These are phyloP conservation scores for Penicillium malachiteum DNA, from an alignment of 495 filamentous ascomycete species.

Conservation along the genomic window DNA sequence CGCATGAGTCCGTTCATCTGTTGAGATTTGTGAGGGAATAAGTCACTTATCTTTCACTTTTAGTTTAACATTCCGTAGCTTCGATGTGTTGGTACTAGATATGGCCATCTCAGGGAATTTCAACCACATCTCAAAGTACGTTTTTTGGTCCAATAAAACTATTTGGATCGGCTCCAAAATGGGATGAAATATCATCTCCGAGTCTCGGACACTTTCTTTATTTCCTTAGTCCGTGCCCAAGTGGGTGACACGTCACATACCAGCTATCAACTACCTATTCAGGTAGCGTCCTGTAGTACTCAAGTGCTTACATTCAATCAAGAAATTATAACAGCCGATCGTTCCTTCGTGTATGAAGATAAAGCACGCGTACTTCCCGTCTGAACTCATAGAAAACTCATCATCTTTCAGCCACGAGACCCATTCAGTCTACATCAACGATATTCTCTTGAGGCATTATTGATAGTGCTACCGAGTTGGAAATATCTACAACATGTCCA, in stretches of 20 bases:
- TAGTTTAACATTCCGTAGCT: constrained; percentile 1
- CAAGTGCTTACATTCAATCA: constrained; percentile 1
- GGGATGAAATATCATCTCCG: constrained; percentile 4
- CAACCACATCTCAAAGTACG: constrained; percentile 2
- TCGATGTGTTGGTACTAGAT: constrained; percentile 5
- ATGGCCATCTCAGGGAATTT: constrained; percentile 7
- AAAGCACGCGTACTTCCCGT: constrained; percentile 5
- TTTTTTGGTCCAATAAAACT: constrained; percentile 3
- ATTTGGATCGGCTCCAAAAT: constrained; percentile 4
- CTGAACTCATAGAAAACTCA: constrained; percentile 5
- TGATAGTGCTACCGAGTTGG: constrained; percentile 1
- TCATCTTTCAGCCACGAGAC: constrained; percentile 5
- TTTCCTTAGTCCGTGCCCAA: constrained; percentile 1
- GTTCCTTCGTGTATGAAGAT: constrained; percentile 7
- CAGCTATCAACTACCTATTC: constrained; percentile 1
- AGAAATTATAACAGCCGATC: constrained; percentile 2
- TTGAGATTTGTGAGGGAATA: constrained; percentile 2
- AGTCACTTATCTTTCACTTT: constrained; percentile 1
- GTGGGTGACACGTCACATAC: constrained; percentile 7
- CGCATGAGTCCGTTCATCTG: constrained; percentile 1
- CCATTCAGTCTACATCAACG: constrained; percentile 7
- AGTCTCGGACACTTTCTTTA: constrained; percentile 1
- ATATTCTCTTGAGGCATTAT: constrained; percentile 6
- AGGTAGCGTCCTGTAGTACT: background rate
- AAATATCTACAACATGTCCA: constrained; percentile 7